phyloP scores from a whole-genome alignment of 768 basidiomycete genomes.

The Coprinopsis sp. region DNA sequence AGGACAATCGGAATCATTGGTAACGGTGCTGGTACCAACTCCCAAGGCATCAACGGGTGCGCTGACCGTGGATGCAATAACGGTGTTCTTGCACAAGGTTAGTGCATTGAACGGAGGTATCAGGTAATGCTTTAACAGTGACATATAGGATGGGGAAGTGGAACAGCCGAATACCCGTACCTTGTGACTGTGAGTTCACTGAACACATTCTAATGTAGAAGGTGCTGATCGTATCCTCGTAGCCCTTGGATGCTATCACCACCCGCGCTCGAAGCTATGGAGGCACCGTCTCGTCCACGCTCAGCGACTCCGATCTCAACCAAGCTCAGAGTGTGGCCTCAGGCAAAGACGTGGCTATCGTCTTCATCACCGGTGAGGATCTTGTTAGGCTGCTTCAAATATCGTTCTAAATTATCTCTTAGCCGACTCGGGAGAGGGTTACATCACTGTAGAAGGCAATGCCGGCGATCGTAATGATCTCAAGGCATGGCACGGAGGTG shows the following conservation, averaged over 20 bases:
- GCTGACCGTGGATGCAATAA: conserved; percentile 51
- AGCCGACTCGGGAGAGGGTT: conserved; percentile 42
- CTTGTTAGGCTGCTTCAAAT: background rate
- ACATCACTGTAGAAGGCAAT: conserved; percentile 47
- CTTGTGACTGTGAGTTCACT: conserved; percentile 34
- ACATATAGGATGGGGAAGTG: conserved; percentile 43
- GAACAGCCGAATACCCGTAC: conserved; percentile 50
- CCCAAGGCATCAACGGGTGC: conserved; percentile 52
- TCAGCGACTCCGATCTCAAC: conserved; percentile 46
- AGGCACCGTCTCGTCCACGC: conserved; percentile 39
- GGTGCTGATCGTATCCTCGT: background rate
- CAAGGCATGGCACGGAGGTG: conserved; percentile 48
- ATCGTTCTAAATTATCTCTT: background rate
- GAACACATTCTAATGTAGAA: background rate
- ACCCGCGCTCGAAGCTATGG: conserved; percentile 34
- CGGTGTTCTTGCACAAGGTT: conserved; percentile 59
- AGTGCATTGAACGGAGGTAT: conserved; percentile 7
- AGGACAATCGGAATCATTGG: conserved; percentile 54
- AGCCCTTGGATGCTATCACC: conserved; percentile 45
- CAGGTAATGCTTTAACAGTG: background rate
- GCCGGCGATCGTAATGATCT: conserved; percentile 51
- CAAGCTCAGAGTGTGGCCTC: conserved; percentile 38
- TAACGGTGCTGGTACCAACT: conserved; percentile 50
- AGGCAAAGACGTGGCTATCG: conserved; percentile 46
- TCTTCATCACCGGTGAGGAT: conserved; percentile 44